A percentile compares a stretch with the other conserved stretches of the same genome.
Evolutionary conservation across 1,284 basidiomycete genomes (phyloP).

Genomic region (Testicularia cyperi): DNA sequence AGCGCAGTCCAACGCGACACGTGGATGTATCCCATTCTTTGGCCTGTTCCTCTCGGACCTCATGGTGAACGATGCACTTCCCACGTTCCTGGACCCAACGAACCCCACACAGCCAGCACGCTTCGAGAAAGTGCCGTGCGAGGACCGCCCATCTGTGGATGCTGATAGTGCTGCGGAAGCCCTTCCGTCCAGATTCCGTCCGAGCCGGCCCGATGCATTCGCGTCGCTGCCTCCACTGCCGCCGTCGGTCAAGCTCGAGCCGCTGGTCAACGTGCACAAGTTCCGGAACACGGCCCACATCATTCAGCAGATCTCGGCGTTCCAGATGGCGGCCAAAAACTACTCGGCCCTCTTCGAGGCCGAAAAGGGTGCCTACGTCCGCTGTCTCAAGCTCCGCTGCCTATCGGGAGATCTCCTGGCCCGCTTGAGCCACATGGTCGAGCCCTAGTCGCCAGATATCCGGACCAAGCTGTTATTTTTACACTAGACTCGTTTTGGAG

Average conservation of each 20-base stretch:
- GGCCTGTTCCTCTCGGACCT: slow-evolving; percentile 56
- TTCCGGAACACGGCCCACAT: slow-evolving; percentile 38
- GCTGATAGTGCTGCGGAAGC: not conserved
- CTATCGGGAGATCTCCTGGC: slow-evolving; percentile 45
- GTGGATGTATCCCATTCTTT: slow-evolving; percentile 49
- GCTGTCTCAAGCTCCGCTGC: slow-evolving; percentile 51
- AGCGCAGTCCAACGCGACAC: not conserved
- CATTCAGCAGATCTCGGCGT: slow-evolving; percentile 47
- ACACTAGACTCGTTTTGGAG: too few species aligned
- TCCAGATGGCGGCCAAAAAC: slow-evolving; percentile 39
- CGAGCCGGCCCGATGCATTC: slow-evolving; percentile 33
- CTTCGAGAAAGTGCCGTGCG: slow-evolving; percentile 10
- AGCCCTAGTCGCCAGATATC: too few species aligned
- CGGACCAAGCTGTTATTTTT: too few species aligned
- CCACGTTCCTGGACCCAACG: slow-evolving; percentile 49
- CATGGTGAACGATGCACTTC: slow-evolving; percentile 44
- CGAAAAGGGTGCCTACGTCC: slow-evolving; percentile 46
- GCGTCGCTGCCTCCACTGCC: slow-evolving; percentile 40
- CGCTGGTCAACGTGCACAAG: slow-evolving; percentile 54
- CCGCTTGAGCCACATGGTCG: slow-evolving; percentile 21
- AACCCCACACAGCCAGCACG: slow-evolving; percentile 16
- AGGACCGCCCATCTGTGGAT: not conserved
- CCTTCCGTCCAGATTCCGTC: too few species aligned
- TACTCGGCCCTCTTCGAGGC: slow-evolving; percentile 44
- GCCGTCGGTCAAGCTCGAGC: slow-evolving; percentile 22